Evolutionary conservation across 2,329 filamentous ascomycete species (phyloP), one percentile per base, ranked within the genome.

Genomic region (Mycosphaerella sp.): DNA sequence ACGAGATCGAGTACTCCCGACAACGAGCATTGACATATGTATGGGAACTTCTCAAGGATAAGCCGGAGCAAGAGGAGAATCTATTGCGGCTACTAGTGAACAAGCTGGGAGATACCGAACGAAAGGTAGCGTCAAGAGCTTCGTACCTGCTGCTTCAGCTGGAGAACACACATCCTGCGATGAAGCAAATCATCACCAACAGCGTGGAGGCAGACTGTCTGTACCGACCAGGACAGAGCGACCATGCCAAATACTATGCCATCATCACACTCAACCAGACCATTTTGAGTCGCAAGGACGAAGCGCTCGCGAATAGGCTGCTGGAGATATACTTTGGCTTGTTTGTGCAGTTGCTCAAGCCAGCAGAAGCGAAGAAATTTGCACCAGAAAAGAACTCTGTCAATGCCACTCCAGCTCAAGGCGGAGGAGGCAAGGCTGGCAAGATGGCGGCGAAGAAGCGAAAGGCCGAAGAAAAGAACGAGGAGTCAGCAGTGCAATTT

Each of bases 201-300:
- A 83, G 84, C 8, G 84, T 98, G 42, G 92, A 98, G 70, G 84
- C 87, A 51, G 92, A 97, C 63, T 80, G 95, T 45, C 75, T 98
- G 21, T 86, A 96, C 68, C 83, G 89, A 49, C 88, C 91, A 0
- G 87, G 89, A 9, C 93, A 97, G 71, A 92, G 83, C 66, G 78
- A 86, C 36, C 87, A 95, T 63, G 89, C 92, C 40, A 95, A 89
- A 68, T 98, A 98, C 73, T 96, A 95, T 71, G 91, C 89, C 34
- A 85, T 95, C 69, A 96, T 96, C 69, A 97, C 93, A 0, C 78
- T 98, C 47, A 98, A 98, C 69, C 95, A 98, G 73, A 97, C 92
- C 0, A 91, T 97, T 47, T 73, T 98, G 47, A 95, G 88, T 70
- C 81, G 75, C 51, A 93, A 86, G 64, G 92, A 97, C 66, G 85